Evolutionary conservation across 768 basidiomycete genomes (phyloP).

Genomic region (Serendipita sp.): DNA sequence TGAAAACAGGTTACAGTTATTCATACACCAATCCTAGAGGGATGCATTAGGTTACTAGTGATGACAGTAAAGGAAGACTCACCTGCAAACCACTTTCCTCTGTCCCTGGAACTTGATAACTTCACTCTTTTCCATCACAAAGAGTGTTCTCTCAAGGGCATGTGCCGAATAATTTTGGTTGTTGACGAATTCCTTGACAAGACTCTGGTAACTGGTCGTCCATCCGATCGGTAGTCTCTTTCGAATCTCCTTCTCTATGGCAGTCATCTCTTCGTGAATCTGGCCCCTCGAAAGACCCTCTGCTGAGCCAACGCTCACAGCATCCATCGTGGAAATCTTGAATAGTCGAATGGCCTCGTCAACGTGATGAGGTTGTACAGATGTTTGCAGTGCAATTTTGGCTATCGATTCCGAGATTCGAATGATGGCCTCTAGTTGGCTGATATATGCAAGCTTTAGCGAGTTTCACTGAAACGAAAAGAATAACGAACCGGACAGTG

Average conservation of each 20-base stretch:
- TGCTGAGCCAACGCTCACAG: conserved; percentile 82
- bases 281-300: conserved; percentile 86
- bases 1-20: too few relatives aligned
- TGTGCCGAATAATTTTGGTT: conserved; percentile 83
- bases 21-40: not conserved
- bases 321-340: conserved; percentile 99
- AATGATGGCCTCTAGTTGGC: conserved; percentile 95
- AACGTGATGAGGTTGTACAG: conserved; percentile 83
- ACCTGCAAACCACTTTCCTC: conserved; percentile 43
- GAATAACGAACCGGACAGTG: conserved; percentile 66
- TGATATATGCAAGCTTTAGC: conserved; percentile 14
- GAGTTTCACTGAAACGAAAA: not conserved
- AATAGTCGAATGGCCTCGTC: conserved; percentile 96
- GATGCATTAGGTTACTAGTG: not conserved
- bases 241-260: conserved; percentile 75
- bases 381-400: conserved; percentile 75
- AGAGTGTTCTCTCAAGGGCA: conserved; percentile 81
- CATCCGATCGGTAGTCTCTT: conserved; percentile 81
- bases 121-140: conserved; percentile 87
- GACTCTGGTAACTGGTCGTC: conserved; percentile 90
- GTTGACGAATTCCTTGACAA: conserved; percentile 83
- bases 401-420: conserved; percentile 96
- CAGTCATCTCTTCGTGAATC: conserved; percentile 80
- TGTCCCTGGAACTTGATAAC: conserved; percentile 79
- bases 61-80: conserved; percentile 1